A percentile compares a stretch with the other conserved stretches of the same genome.
Conservation (phyloP, 768 basidiomycete species). For the Mycena vulgaris region DNA sequence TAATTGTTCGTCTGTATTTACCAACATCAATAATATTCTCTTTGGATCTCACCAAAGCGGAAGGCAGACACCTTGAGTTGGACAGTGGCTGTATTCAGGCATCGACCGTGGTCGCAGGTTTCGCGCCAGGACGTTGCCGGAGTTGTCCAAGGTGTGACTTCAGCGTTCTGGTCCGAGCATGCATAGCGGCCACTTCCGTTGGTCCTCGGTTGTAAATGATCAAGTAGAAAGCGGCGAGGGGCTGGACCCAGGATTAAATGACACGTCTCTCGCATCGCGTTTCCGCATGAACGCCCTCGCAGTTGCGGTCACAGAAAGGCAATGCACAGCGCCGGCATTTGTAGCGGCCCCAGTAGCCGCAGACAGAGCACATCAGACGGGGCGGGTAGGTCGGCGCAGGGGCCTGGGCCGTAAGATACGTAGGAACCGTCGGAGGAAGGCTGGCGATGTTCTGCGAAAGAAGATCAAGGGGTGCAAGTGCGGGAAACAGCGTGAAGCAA, state of each 20-base stretch:
- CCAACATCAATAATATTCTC: no score
- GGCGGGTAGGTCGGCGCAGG: constrained; percentile 75
- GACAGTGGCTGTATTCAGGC: no score
- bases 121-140: no score
- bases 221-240: no score
- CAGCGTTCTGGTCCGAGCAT: no score
- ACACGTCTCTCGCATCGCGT: constrained; percentile 86
- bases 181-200: no score
- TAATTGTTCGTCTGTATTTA: no score
- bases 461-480: constrained; percentile 2
- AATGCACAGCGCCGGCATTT: constrained; percentile 84
- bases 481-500: constrained; percentile 23
- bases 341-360: constrained; percentile 88
- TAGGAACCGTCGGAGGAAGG: constrained; percentile 67
- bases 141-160: no score
- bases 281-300: constrained; percentile 82
- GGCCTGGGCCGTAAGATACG: constrained; percentile 80
- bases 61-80: no score
- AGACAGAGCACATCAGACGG: constrained; percentile 86
- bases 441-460: constrained; percentile 68
- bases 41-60: no score
- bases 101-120: no score
- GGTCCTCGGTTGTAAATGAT: no score
- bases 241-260: constrained; percentile 56
- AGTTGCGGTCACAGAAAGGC: constrained; percentile 82